Evolutionary conservation across 2,329 filamentous ascomycete species (phyloP).

Genomic region (Aspergillus spinulosporus): DNA sequence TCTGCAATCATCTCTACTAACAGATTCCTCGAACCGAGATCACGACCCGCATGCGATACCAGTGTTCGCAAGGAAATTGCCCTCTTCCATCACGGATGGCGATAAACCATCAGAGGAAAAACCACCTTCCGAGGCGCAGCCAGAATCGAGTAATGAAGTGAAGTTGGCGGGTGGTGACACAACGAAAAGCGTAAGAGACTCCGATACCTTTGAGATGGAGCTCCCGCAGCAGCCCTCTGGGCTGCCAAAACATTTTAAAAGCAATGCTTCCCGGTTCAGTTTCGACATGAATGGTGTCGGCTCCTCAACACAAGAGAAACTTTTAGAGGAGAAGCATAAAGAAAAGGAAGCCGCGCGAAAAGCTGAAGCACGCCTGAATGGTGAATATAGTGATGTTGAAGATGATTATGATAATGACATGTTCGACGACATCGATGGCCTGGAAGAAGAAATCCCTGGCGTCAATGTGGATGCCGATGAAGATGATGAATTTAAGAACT

Average conservation of each 20-base stretch:
- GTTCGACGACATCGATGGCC: slow-evolving; percentile 44
- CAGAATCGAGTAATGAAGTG: slow-evolving; percentile 11
- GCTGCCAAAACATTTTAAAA: slow-evolving; percentile 51
- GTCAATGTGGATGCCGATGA: slow-evolving; percentile 49
- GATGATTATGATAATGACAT: slow-evolving; percentile 49
- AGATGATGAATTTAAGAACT: slow-evolving; percentile 35
- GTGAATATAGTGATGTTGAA: slow-evolving; percentile 43
- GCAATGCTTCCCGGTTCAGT: slow-evolving; percentile 64
- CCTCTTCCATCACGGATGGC: slow-evolving; percentile 34
- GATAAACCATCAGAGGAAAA: slow-evolving; percentile 16
- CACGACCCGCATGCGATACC: slow-evolving; percentile 39
- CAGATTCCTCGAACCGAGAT: slow-evolving; percentile 28
- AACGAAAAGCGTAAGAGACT: slow-evolving; percentile 22
- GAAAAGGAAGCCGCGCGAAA: slow-evolving; percentile 51
- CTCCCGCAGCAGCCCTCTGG: slow-evolving; percentile 32
- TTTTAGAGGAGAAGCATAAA: slow-evolving; percentile 64
- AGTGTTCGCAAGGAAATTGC: slow-evolving; percentile 47
- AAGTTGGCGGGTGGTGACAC: slow-evolving; percentile 8
- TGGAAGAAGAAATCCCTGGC: slow-evolving; percentile 52
- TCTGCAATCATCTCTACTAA: slow-evolving; percentile 42
- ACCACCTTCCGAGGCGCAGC: background rate
- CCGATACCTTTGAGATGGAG: slow-evolving; percentile 35
- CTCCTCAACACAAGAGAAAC: slow-evolving; percentile 60
- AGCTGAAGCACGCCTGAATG: slow-evolving; percentile 31
- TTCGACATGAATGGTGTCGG: slow-evolving; percentile 63